phyloP scores from a whole-genome alignment of 176 grass and related monocot species.

The Paspalum notatum region DNA sequence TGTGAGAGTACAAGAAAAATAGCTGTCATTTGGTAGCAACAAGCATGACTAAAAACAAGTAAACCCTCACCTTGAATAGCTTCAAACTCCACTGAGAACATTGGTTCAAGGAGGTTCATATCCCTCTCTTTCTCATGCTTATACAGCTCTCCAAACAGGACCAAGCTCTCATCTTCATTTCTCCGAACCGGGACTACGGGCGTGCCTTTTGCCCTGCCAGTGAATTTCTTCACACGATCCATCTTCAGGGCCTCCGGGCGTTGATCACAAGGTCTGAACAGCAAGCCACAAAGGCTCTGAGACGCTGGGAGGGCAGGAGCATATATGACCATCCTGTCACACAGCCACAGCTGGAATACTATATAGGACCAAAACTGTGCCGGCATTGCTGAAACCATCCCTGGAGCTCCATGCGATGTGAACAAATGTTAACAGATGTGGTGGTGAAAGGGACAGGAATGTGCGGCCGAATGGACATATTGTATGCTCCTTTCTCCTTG shows the following conservation, averaged over 20 bases:
- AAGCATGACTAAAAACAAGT: not conserved
- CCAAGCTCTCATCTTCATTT: slow-evolving; percentile 63
- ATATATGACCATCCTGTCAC: slow-evolving; percentile 25
- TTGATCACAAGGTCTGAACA: slow-evolving; percentile 21
- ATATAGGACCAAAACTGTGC: slow-evolving; percentile 20
- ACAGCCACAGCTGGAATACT: slow-evolving; percentile 30
- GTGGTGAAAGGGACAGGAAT: slow-evolving; percentile 28
- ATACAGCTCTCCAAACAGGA: slow-evolving; percentile 64
- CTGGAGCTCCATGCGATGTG: slow-evolving; percentile 28
- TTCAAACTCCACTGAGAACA: slow-evolving; percentile 62
- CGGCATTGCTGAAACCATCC: slow-evolving; percentile 47
- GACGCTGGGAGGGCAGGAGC: not conserved
- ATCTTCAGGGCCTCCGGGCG: slow-evolving; percentile 22
- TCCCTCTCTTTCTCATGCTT: slow-evolving; percentile 58
- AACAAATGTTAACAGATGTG: slow-evolving; percentile 45
- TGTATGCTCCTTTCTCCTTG: slow-evolving; percentile 41
- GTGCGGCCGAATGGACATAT: slow-evolving; percentile 4
- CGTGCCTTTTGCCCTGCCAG: slow-evolving; percentile 10
- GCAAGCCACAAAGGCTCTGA: not conserved
- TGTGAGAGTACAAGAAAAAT: not conserved
- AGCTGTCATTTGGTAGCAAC: not conserved
- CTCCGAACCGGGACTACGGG: not conserved
- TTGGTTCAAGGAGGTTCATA: slow-evolving; percentile 64
- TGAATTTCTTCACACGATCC: slow-evolving; percentile 38
- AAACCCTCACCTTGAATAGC: slow-evolving; percentile 51